Conservation (phyloP, 2,329 filamentous ascomycete genomes). For the Cordyceps javanica region DNA sequence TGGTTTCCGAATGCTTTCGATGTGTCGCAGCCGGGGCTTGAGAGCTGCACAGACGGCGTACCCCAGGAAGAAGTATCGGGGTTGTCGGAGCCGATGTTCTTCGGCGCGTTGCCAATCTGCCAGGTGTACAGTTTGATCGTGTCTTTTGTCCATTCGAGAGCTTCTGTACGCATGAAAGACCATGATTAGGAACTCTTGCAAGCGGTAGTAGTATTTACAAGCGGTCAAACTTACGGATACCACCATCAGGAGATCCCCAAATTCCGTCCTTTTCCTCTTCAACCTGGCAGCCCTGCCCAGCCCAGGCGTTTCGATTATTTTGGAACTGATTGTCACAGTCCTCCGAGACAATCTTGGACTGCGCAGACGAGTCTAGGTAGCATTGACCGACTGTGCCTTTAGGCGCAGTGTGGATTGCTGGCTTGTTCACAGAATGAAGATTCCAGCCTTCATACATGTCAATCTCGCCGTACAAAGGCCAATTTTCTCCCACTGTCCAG, state of each 20-base stretch:
- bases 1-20: neutral
- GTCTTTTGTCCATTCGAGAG: constrained; percentile 31
- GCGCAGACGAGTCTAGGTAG: constrained; percentile 19
- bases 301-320: neutral
- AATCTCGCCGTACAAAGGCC: constrained; percentile 49
- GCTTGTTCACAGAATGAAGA: constrained; percentile 40
- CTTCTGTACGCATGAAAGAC: constrained; percentile 19
- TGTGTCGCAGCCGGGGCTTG: neutral
- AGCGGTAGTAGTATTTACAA: no score
- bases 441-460: constrained; percentile 62
- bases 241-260: constrained; percentile 2
- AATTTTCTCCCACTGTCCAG: constrained; percentile 41
- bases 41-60: constrained; percentile 3
- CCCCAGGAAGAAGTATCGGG: constrained; percentile 11
- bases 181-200: no score
- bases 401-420: constrained; percentile 48
- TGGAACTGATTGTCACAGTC: constrained; percentile 10
- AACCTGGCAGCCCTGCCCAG: constrained; percentile 2
- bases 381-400: constrained; percentile 23
- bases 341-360: constrained; percentile 16
- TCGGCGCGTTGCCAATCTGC: constrained; percentile 21
- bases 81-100: constrained; percentile 18
- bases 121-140: constrained; percentile 33
- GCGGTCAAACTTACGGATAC: constrained; percentile 2
- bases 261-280: neutral